Base-by-base conservation (phyloP, 306 rosid species). In the Sindora glabra region DNA sequence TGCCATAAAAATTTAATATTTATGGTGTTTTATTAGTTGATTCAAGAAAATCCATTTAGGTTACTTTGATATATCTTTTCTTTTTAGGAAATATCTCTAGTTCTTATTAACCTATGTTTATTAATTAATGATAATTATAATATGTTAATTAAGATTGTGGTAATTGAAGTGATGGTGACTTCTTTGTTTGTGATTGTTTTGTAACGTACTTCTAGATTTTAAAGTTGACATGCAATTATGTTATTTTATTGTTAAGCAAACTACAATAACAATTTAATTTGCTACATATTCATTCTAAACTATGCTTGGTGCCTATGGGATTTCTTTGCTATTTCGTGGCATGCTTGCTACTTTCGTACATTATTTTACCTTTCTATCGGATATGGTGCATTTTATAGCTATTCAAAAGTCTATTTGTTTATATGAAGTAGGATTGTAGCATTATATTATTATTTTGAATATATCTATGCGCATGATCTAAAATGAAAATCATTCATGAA, bases 1-100 rank as follows among this genome's bases (percentile, higher is more conserved):
- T n/a, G n/a, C n/a, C n/a, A n/a, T n/a, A n/a, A n/a, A n/a, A n/a
- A n/a, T n/a, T n/a, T n/a, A n/a, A n/a, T n/a, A n/a, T n/a, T n/a
- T n/a, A n/a, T n/a, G n/a, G n/a, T n/a, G n/a, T n/a, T n/a, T n/a
- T n/a, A n/a, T n/a, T n/a, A n/a, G n/a, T n/a, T n/a, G n/a, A n/a
- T n/a, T n/a, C n/a, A n/a, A n/a, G n/a, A n/a, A n/a, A n/a, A 94
- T 82, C 99, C 99, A 33, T 96, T 96, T 94, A 75, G 37, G 95
- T 74, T 17, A 18, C 27, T 53, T 36, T 10, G 16, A 13, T 53
- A 16, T 59, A 11, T 4, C 8, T 29, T 0, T 45, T 8, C 5
- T 63, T 37, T 24, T 38, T 26, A n/a, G n/a, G n/a, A n/a, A n/a
- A 2, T 10, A 1, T 19, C 15, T 30, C 5, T 10, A 4, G 46